Evolutionary conservation across 2,329 filamentous ascomycete genomes (phyloP), one percentile per base, ranked within the genome.

Genomic region (Sphaerulina populicola): DNA sequence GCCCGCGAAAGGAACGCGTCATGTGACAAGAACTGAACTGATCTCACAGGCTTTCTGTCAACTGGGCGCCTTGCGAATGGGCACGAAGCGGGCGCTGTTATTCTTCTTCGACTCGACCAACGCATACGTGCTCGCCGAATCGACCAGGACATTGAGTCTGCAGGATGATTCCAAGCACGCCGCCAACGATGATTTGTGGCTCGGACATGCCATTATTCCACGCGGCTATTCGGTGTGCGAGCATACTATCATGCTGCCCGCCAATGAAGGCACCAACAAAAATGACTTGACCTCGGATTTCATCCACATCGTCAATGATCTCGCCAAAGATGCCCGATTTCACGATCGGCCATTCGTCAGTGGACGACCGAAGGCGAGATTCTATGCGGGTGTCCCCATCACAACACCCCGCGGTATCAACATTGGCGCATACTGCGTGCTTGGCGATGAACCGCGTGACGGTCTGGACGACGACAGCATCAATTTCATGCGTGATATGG

Each of bases 371-470:
- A 59, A 55, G 14, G 62, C 59, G 6, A 59, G 61, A 6, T 81
- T 81, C 60, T 79, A 80, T 52, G 77, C 77, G 5, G 77, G 77
- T 14, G 80, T 83, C 0, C 57, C 57, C 1, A 58, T 59, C 35
- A 57, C 55, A 0, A 56, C 57, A 4, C 56, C 75, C 0, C 75
- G 73, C 35, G 75, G 77, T 21, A 76, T 78, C 59, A 74, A 75
- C 42, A 79, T 86, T 49, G 82, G 82, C 8, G 75, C 74, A 9
- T 80, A 81, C 52, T 76, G 77, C 47, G 74, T 84, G 2, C 68
- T 81, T 2, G 81, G 84, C 57, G 74, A 77, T 39, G 69, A 72
- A 15, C 74, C 77, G 0, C 75, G 78, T 11, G 60, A 75, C 38
- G 76, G 74, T 0, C 60, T 85, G 14, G 68, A 67, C 9, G 60